phyloP scores from a whole-genome alignment of 2,329 filamentous ascomycete species.

The Colletotrichum sp. region DNA sequence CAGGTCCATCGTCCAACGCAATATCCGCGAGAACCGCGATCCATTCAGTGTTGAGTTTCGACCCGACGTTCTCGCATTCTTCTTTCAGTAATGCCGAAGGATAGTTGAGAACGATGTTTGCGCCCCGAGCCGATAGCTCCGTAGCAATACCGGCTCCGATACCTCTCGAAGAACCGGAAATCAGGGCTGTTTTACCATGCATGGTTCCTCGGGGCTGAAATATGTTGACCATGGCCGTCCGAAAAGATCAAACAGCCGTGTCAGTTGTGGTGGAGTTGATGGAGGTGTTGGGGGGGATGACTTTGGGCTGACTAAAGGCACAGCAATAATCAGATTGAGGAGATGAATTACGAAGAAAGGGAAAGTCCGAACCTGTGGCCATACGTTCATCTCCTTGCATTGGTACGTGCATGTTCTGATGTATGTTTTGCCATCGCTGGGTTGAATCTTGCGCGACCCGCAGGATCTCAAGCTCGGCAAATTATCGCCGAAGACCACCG shows the following conservation, averaged over 20 bases:
- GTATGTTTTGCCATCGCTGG: background rate
- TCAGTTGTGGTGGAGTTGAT: background rate
- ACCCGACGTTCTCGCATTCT: background rate
- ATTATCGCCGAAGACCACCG: background rate
- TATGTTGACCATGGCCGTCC: background rate
- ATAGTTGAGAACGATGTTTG: slow-evolving; percentile 55
- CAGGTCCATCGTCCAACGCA: slow-evolving; percentile 38
- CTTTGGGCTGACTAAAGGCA: background rate
- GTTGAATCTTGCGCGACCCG: background rate
- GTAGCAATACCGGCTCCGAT: slow-evolving; percentile 50
- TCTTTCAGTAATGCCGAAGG: slow-evolving; percentile 32
- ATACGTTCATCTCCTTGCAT: background rate
- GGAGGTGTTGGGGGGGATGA: background rate
- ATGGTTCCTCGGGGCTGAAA: background rate
- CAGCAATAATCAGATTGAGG: background rate
- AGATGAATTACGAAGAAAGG: background rate
- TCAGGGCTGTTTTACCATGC: slow-evolving; percentile 53
- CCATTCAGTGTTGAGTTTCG: background rate
- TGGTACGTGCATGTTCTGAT: background rate
- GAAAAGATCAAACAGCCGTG: background rate
- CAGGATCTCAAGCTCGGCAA: background rate
- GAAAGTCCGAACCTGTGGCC: background rate
- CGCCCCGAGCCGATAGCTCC: slow-evolving; percentile 49
- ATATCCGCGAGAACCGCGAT: slow-evolving; percentile 49
- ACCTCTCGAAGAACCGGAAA: slow-evolving; percentile 49